Percentiles rank a stretch among this genome's conserved stretches.
Conservation (phyloP, 106 monocot species). For the Dendrobium catenatum region DNA sequence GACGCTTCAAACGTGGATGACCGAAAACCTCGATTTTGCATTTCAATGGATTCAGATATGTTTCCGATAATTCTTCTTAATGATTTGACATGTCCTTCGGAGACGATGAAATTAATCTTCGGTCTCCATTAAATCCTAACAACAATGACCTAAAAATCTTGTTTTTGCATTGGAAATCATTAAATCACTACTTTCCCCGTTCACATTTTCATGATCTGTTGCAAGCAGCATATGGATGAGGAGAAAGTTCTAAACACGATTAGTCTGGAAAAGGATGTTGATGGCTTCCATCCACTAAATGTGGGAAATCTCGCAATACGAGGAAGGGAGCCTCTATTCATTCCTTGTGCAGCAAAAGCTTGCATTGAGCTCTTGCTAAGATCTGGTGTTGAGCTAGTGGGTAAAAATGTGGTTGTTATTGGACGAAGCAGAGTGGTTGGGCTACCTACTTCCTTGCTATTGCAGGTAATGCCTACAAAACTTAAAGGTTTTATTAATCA, state of each 20-base stretch:
- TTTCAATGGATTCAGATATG: too few species aligned
- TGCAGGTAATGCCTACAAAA: slow-evolving; percentile 50
- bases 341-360: slow-evolving; percentile 90
- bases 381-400: slow-evolving; percentile 56
- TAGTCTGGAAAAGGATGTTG: slow-evolving; percentile 88
- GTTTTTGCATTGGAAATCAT: not conserved
- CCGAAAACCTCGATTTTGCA: too few species aligned
- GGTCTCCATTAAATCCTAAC: too few species aligned
- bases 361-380: slow-evolving; percentile 72
- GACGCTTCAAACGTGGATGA: too few species aligned
- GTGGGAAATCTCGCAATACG: slow-evolving; percentile 90
- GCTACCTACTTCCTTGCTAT: slow-evolving; percentile 70
- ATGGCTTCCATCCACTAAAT: slow-evolving; percentile 94
- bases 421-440: slow-evolving; percentile 91
- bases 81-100: too few species aligned
- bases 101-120: too few species aligned
- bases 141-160: not conserved
- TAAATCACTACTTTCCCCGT: too few species aligned
- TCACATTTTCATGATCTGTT: slow-evolving; percentile 1
- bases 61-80: too few species aligned
- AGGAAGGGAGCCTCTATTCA: slow-evolving; percentile 67
- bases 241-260: slow-evolving; percentile 69
- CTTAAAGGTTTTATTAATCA: not conserved
- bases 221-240: slow-evolving; percentile 74
- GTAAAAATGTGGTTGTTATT: slow-evolving; percentile 66